Percentiles rank a stretch among this genome's conserved stretches.
These are phyloP conservation scores for Escovopsis sp. DNA, from an alignment of 2,329 filamentous ascomycete species.

Conservation along the genomic window DNA sequence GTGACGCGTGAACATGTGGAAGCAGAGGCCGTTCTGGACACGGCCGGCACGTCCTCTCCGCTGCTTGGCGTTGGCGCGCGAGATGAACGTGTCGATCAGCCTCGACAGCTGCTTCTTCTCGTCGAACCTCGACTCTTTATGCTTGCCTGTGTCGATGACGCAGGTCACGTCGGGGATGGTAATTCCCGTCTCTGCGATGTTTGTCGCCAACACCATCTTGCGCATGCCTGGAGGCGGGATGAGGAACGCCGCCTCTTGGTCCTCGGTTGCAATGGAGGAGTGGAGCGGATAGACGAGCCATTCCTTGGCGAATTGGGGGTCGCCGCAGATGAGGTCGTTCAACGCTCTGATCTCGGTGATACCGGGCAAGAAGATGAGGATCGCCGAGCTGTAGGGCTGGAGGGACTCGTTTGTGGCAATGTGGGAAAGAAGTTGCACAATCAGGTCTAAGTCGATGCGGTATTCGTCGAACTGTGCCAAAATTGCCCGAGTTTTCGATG, in stretches of 20 bases:
- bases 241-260: constrained; percentile 86
- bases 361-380: constrained; percentile 88
- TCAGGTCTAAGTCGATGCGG: constrained; percentile 75
- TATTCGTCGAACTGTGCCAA: constrained; percentile 77
- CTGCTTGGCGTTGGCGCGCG: constrained; percentile 88
- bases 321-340: constrained; percentile 69
- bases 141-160: constrained; percentile 91
- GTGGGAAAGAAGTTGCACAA: constrained; percentile 62
- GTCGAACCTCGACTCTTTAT: constrained; percentile 95
- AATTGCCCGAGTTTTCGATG: constrained; percentile 56
- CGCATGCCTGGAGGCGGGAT: constrained; percentile 66
- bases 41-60: constrained; percentile 84
- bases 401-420: constrained; percentile 57
- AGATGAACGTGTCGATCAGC: constrained; percentile 89
- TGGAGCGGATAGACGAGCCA: constrained; percentile 88
- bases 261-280: constrained; percentile 88
- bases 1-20: constrained; percentile 86
- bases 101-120: constrained; percentile 82
- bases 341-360: constrained; percentile 83
- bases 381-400: constrained; percentile 64
- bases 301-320: constrained; percentile 55
- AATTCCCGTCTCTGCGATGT: constrained; percentile 96
- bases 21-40: constrained; percentile 89
- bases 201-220: constrained; percentile 93
- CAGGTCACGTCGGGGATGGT: constrained; percentile 97